These are phyloP conservation scores for Hirsutella rhossiliensis DNA, from an alignment of 2,329 filamentous ascomycete genomes.

Conservation along the genomic window DNA sequence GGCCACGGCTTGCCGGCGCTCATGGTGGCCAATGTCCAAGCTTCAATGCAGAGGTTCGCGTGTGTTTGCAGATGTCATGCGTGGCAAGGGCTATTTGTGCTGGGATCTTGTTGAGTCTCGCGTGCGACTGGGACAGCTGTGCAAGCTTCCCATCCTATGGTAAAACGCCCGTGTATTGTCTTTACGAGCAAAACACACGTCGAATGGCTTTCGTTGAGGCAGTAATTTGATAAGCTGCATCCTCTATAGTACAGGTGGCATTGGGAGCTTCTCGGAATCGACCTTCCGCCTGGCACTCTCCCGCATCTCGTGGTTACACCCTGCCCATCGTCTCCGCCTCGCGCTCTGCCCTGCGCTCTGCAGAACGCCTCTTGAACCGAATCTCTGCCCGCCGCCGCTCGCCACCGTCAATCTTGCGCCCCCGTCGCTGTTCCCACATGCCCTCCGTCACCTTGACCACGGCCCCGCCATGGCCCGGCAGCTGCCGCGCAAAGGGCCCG, in stretches of 20 bases:
- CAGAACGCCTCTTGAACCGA: constrained; percentile 71
- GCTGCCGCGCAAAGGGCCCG: constrained; percentile 60
- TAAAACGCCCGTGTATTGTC: no score
- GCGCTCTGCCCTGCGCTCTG: constrained; percentile 61
- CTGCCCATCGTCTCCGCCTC: constrained; percentile 25
- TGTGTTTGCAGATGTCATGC: no score
- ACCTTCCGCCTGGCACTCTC: neutral
- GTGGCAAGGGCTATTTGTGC: no score
- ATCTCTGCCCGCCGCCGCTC: constrained; percentile 82
- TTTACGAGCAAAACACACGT: neutral
- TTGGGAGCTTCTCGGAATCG: neutral
- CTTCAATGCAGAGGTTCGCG: no score
- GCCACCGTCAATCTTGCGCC: constrained; percentile 90
- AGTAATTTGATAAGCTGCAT: no score
- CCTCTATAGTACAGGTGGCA: no score
- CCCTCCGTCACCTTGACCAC: constrained; percentile 65
- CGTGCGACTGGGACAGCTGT: no score
- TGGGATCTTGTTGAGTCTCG: no score
- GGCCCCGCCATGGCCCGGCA: constrained; percentile 54
- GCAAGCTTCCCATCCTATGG: no score
- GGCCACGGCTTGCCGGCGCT: no score
- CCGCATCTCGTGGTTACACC: constrained; percentile 13
- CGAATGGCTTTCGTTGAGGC: neutral
- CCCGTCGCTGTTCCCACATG: constrained; percentile 82
- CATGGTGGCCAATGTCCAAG: no score